Base-by-base conservation (phyloP, 257 asterid genomes). In the Scutellaria barbata region DNA sequence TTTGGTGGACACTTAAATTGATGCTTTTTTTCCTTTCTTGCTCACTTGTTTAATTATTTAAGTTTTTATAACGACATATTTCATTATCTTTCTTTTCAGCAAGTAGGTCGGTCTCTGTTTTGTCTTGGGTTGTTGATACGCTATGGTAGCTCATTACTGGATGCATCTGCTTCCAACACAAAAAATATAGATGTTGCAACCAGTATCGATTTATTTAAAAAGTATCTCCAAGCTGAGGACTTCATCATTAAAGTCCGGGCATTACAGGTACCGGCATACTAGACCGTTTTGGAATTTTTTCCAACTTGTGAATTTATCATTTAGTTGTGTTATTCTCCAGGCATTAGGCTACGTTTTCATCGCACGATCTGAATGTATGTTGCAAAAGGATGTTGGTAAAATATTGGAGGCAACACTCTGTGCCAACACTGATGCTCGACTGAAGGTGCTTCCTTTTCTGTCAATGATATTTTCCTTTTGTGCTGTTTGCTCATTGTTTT, bases 61-160 rank as follows among this genome's bases (percentile, higher is more conserved):
- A 55, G 41, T 51, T 63, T 25, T 37, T 50, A 4, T 37, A 6
- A 43, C 30, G 54, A 22, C 74, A 41, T 53, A 37, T 69, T 22
- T 35, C 56, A 52, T 33, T 35, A 16, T 54, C 50, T 68, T 25
- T 81, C 63, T 63, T 83, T 78, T 74, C 90, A 95, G 97, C 99
- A 89, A 89, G 90, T 95, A 65, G 97, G 97, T 41, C 88, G 98
- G 37, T 95, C 97, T 74, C 98, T 92, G 76, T 95, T 95, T 83
- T 95, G 99, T 82, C 84, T 95, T 83, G 99, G 99, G 79, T 79
- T 95, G 87, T 87, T 95, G 82, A 87, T 95, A 73, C 98, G 98
- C 56, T 92, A 95, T 75, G 95, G 99, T 58, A 85, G 86, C 80
- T 72, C 92, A 62, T 74, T 89, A 75, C 72, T 87, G 81, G 72